A percentile compares a stretch with the other conserved stretches of the same genome.
These are phyloP conservation scores for Xylaria sp. DNA, from an alignment of 2,329 filamentous ascomycete genomes.

Conservation along the genomic window DNA sequence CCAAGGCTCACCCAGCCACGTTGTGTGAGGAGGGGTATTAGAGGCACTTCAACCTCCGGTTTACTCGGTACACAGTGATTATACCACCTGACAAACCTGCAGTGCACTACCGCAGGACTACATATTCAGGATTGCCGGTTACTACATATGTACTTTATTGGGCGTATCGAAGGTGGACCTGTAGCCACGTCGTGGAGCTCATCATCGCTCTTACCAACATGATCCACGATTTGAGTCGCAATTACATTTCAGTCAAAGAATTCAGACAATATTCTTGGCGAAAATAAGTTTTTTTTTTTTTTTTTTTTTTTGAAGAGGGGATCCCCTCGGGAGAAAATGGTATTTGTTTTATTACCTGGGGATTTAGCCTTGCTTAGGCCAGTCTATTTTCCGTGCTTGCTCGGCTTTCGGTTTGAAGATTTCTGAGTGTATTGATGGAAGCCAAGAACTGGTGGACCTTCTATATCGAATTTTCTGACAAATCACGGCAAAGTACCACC, in stretches of 20 bases:
- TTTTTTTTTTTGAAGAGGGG: background rate
- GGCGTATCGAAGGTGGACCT: background rate
- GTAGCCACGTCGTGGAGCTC: background rate
- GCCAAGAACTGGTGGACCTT: background rate
- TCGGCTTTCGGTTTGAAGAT: too few relatives aligned
- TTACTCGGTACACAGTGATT: background rate
- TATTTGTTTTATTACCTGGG: background rate
- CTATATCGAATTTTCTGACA: background rate
- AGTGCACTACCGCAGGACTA: slow-evolving; percentile 1
- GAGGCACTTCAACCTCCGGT: too few relatives aligned
- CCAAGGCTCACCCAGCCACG: too few relatives aligned
- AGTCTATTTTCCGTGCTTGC: background rate
- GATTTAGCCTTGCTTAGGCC: background rate
- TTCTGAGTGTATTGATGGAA: background rate
- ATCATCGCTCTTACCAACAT: too few relatives aligned
- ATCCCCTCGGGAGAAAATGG: background rate
- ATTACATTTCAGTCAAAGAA: background rate
- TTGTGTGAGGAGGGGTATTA: background rate
- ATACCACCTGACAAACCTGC: slow-evolving; percentile 5
- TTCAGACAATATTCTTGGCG: background rate
- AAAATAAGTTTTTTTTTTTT: background rate
- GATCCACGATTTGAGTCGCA: background rate
- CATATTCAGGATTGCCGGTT: background rate
- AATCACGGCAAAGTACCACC: background rate
- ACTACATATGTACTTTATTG: background rate